Conservation (phyloP, 2,329 filamentous ascomycete species). For the Phialophora macrospora region DNA sequence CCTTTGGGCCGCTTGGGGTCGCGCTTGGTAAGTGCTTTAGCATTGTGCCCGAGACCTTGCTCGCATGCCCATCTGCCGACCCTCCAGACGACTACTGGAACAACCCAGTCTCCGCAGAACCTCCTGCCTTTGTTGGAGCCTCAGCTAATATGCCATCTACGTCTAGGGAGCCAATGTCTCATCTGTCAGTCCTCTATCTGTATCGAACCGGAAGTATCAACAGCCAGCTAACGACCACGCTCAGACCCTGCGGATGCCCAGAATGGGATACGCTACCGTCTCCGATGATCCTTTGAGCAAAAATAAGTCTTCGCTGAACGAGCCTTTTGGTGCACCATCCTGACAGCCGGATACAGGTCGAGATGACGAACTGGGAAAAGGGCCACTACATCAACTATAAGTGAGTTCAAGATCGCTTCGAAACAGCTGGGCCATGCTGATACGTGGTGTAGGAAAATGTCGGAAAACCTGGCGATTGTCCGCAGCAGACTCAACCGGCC, state of each 20-base stretch:
- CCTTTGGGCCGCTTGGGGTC: slow-evolving; percentile 39
- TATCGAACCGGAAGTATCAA: slow-evolving; percentile 12
- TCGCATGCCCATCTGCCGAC: slow-evolving; percentile 21
- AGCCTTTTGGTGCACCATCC: slow-evolving; percentile 3
- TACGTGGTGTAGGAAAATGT: slow-evolving; percentile 79
- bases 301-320: slow-evolving; percentile 56
- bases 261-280: slow-evolving; percentile 40
- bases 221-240: slow-evolving; percentile 37
- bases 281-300: slow-evolving; percentile 83
- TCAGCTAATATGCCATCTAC: slow-evolving; percentile 24
- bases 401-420: slow-evolving; percentile 44
- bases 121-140: background rate
- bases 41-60: slow-evolving; percentile 49
- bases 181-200: slow-evolving; percentile 47
- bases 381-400: slow-evolving; percentile 98
- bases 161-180: slow-evolving; percentile 52
- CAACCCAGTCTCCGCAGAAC: slow-evolving; percentile 9
- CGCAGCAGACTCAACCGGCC: slow-evolving; percentile 87
- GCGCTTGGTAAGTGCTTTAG: slow-evolving; percentile 39
- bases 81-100: slow-evolving; percentile 14
- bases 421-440: slow-evolving; percentile 14
- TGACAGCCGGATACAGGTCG: slow-evolving; percentile 61
- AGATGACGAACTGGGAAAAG: slow-evolving; percentile 96
- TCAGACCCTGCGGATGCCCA: slow-evolving; percentile 39
- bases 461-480: slow-evolving; percentile 92